Base-by-base conservation (phyloP, 345 rosid genomes). In the Syzygium grande region DNA sequence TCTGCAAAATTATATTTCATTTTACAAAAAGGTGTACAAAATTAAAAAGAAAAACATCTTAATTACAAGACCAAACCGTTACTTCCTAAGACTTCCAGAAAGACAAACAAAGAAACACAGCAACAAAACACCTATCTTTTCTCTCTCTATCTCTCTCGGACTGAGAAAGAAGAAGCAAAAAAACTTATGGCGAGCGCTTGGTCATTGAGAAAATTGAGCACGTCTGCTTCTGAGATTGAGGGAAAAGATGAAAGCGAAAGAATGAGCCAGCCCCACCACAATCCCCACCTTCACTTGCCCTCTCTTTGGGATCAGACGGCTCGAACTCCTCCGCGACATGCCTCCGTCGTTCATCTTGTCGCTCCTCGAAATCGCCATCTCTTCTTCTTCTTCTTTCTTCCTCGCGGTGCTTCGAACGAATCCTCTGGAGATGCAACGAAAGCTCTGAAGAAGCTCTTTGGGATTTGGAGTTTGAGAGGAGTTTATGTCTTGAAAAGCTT, bases 201-300 rank as follows among this genome's bases (percentile, higher is more conserved):
- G 77, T 63, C 51, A 49, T 12, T 1, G 4, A 51, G 59, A 84
- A 52, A 84, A 84, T 46, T 14, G 54, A 46, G 84, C 38, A 17
- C 85, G 34, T 77, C 11, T 41, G 25, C 14, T 86, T 41, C 52
- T 84, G 10, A 30, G 43, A 51, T 17, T 83, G 29, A 80, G 86
- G 30, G 91, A 89, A 86, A 93, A 91, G 17, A 94, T 88, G 19
- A 92, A 91, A 83, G 93, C 92, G 61, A 94, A 23, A 83, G 95
- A 90, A 30, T 91, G 90, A 11, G 91, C 96, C 86, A 94, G n/a
- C 21, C 95, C 93, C 86, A 92, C 53, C 77, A 93, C 86, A 9
- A 93, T 92, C 15, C 88, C 93, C 87, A 89, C 49, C 89, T 90
- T 94, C 83, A 91, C 92, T 84, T 91, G 90, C 25, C 95, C 96